Conservation (phyloP, 2,329 filamentous ascomycete species). For the Venturia aucupariae region DNA sequence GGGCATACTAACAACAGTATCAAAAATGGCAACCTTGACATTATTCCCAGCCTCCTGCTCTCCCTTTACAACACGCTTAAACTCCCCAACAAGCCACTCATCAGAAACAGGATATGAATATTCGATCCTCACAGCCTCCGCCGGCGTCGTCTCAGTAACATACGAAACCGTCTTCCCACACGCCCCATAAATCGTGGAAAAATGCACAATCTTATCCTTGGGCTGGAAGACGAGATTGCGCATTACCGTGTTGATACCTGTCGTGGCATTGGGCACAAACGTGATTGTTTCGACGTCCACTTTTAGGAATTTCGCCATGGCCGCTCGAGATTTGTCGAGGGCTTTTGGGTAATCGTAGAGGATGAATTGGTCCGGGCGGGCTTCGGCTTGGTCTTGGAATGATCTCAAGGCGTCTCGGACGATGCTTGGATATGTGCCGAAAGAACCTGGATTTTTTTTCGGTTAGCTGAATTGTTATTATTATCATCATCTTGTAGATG, state of each 20-base stretch:
- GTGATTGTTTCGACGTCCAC: slow-evolving; percentile 59
- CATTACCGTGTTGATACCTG: slow-evolving; percentile 69
- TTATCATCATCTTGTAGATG: too few relatives aligned
- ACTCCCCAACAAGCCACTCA: slow-evolving; percentile 51
- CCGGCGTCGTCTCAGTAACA: slow-evolving; percentile 56
- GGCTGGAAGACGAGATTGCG: slow-evolving; percentile 59
- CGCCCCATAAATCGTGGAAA: slow-evolving; percentile 68
- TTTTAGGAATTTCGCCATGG: slow-evolving; percentile 57
- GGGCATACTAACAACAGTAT: slow-evolving; percentile 70
- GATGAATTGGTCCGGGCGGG: slow-evolving; percentile 65
- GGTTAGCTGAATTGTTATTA: slow-evolving; percentile 9
- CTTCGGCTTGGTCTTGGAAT: slow-evolving; percentile 61
- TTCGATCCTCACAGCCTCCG: slow-evolving; percentile 44
- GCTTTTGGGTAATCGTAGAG: slow-evolving; percentile 55
- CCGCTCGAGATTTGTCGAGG: slow-evolving; percentile 55
- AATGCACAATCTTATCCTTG: slow-evolving; percentile 71
- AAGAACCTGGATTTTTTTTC: slow-evolving; percentile 56
- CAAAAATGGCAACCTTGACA: slow-evolving; percentile 63
- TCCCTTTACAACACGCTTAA: slow-evolving; percentile 48
- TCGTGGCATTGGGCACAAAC: slow-evolving; percentile 74
- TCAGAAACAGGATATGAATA: slow-evolving; percentile 64
- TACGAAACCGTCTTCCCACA: slow-evolving; percentile 67
- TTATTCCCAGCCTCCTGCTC: slow-evolving; percentile 49
- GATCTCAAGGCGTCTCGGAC: slow-evolving; percentile 51
- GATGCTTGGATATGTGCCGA: slow-evolving; percentile 60